phyloP scores from a whole-genome alignment of 345 rosid genomes.

The Acer campestre region DNA sequence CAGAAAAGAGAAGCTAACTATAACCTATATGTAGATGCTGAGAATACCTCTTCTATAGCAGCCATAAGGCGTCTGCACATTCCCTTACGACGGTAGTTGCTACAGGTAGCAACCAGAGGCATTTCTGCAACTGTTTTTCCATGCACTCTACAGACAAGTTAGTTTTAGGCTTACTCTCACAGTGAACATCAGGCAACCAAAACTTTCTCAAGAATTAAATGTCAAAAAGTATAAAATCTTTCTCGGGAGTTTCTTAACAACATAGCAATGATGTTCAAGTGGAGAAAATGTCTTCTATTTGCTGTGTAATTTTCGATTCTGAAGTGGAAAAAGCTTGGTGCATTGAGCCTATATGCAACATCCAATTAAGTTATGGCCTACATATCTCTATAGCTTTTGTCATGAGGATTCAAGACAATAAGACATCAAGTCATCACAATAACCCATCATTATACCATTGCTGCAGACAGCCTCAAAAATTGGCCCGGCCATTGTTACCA shows the following conservation, averaged over 20 bases:
- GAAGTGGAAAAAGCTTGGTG: background rate
- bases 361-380: constrained; percentile 5
- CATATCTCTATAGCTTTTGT: background rate
- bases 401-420: constrained; percentile 1
- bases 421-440: background rate
- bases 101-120: constrained; percentile 97
- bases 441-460: background rate
- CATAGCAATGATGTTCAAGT: background rate
- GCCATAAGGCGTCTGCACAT: constrained; percentile 81
- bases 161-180: constrained; percentile 4
- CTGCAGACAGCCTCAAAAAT: background rate
- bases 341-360: background rate
- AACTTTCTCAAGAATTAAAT: constrained; percentile 4
- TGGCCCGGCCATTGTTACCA: background rate
- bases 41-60: constrained; percentile 82
- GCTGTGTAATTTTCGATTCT: background rate
- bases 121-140: constrained; percentile 87
- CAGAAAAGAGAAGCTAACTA: background rate
- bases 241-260: background rate
- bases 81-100: constrained; percentile 84
- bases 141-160: constrained; percentile 62
- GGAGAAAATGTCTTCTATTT: background rate
- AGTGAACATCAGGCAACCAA: background rate
- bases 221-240: constrained; percentile 6
- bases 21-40: background rate